phyloP scores from a whole-genome alignment of 805 yeast genomes.

The Candida stauntonica region DNA sequence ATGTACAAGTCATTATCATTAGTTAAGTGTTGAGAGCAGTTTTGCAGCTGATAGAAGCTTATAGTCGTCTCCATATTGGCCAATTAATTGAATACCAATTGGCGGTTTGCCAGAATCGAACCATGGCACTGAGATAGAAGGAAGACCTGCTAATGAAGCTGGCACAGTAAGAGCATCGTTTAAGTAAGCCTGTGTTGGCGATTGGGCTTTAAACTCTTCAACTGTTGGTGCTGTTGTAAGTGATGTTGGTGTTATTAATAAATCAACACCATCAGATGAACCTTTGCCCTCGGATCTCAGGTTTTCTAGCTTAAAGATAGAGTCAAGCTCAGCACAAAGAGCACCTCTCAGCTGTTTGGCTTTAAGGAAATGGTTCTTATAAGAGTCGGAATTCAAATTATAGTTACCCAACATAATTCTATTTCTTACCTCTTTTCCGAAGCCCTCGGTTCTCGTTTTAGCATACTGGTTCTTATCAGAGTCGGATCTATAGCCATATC shows the following conservation, averaged over 20 bases:
- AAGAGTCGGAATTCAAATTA: constrained; percentile 70
- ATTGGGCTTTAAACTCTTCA: constrained; percentile 38
- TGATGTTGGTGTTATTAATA: constrained; percentile 72
- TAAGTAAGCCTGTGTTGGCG: constrained; percentile 59
- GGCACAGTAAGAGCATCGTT: constrained; percentile 89
- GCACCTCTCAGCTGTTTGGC: constrained; percentile 66
- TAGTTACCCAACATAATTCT: constrained; percentile 85
- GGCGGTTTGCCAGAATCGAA: constrained; percentile 23
- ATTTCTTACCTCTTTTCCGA: constrained; percentile 81
- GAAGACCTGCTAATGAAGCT: constrained; percentile 86
- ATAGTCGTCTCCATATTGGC: constrained; percentile 81
- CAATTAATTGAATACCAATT: constrained; percentile 75
- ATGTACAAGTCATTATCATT: not conserved
- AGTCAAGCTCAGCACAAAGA: constrained; percentile 62
- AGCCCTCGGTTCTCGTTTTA: constrained; percentile 57
- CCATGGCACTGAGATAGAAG: constrained; percentile 76
- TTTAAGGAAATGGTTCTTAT: constrained; percentile 64
- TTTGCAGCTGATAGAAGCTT: constrained; percentile 43
- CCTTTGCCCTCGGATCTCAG: constrained; percentile 27
- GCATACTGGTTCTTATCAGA: constrained; percentile 41
- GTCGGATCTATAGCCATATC: constrained; percentile 64
- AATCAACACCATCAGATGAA: constrained; percentile 49
- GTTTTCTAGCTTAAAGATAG: constrained; percentile 52
- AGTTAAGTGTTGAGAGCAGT: constrained; percentile 7
- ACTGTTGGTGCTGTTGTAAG: constrained; percentile 51